Percentiles rank a stretch among this genome's conserved stretches.
phyloP scores from a whole-genome alignment of 768 basidiomycete species.

The Lactifluus rugatus region DNA sequence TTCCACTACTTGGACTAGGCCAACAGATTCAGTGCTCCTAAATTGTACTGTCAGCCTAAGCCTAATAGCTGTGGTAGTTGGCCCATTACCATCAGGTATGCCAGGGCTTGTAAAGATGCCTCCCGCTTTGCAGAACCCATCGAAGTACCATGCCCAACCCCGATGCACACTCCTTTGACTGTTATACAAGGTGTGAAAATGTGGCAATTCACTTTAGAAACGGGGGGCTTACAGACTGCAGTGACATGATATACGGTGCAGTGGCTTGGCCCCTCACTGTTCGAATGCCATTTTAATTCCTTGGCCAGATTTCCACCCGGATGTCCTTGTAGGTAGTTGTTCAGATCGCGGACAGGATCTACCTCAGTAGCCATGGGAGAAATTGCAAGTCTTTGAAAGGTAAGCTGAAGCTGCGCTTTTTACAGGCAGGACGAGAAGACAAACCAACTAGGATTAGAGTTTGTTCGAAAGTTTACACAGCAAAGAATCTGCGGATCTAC shows the following conservation, averaged over 20 bases:
- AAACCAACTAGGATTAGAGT: neutral
- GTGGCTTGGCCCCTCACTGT: slow-evolving; percentile 4
- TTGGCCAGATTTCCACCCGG: neutral
- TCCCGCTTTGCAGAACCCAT: slow-evolving; percentile 6
- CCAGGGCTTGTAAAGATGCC: slow-evolving; percentile 11
- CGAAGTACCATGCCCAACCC: slow-evolving; percentile 10
- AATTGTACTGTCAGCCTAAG: neutral
- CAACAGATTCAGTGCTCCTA: neutral
- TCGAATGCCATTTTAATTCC: slow-evolving; percentile 2
- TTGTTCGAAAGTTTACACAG: neutral
- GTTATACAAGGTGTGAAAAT: neutral
- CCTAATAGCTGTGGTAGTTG: neutral
- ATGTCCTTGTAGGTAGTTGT: slow-evolving; percentile 11
- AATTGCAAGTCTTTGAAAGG: neutral
- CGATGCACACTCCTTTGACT: slow-evolving; percentile 13
- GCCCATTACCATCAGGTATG: slow-evolving; percentile 10
- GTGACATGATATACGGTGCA: neutral
- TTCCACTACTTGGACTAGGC: neutral
- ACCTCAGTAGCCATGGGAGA: neutral
- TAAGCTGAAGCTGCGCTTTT: neutral
- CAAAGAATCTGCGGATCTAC: neutral
- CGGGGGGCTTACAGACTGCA: slow-evolving; percentile 4
- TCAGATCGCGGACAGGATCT: slow-evolving; percentile 18
- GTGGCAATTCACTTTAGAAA: neutral
- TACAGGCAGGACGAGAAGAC: neutral